phyloP scores from a whole-genome alignment of 768 basidiomycete genomes.

The Podaxis rugospora region DNA sequence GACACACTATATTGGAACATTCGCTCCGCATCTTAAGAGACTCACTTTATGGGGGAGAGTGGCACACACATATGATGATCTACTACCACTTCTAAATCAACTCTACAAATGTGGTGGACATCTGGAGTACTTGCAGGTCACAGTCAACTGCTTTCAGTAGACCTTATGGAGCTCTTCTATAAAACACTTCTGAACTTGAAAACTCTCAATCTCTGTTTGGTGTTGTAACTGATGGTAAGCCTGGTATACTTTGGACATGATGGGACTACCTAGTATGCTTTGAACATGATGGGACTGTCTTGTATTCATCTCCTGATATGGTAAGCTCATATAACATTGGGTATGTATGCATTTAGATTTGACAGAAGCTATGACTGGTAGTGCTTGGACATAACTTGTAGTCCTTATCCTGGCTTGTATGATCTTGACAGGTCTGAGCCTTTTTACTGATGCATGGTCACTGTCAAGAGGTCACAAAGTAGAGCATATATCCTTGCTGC shows the following conservation, averaged over 20 bases:
- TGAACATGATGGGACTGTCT: too few species aligned
- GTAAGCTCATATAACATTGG: too few species aligned
- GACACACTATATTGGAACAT: neutral
- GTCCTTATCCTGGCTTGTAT: too few species aligned
- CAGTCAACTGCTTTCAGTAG: neutral
- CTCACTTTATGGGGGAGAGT: neutral
- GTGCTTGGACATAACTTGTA: too few species aligned
- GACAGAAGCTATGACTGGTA: too few species aligned
- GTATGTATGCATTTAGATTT: too few species aligned
- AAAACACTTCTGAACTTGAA: neutral
- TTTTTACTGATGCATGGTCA: constrained; percentile 14
- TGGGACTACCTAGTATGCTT: too few species aligned
- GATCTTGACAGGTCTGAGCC: too few species aligned
- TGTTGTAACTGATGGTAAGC: too few species aligned
- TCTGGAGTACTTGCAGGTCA: neutral
- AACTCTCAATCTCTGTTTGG: neutral
- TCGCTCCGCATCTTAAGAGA: neutral
- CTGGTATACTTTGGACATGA: too few species aligned
- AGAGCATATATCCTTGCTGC: constrained; percentile 23
- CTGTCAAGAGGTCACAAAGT: constrained; percentile 21
- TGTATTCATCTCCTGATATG: too few species aligned
- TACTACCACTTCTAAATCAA: neutral
- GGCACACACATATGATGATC: neutral
- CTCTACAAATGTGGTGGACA: neutral
- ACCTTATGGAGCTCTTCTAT: neutral